Evolutionary conservation across 768 basidiomycete species (phyloP).

Genomic region (Boletus reticulatus): DNA sequence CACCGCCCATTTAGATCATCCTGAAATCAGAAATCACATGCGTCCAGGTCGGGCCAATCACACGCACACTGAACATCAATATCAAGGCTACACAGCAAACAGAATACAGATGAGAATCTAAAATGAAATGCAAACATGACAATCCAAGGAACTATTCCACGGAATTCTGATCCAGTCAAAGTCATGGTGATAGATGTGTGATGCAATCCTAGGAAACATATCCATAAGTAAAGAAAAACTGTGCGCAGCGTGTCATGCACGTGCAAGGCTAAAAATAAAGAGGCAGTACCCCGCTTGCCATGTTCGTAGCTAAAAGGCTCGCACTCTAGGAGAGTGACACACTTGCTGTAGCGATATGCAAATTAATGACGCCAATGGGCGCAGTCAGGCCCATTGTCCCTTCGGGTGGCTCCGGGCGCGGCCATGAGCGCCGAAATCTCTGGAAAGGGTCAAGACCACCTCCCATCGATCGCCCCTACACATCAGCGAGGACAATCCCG

Average conservation of each 20-base stretch:
- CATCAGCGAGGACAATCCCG: conserved; percentile 45
- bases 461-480: conserved; percentile 39
- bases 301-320: background rate
- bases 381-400: background rate
- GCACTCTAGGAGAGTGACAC: background rate
- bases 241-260: background rate
- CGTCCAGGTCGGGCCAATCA: no score
- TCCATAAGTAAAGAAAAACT: conserved; percentile 3
- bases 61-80: background rate
- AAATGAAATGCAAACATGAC: background rate
- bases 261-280: background rate
- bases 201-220: conserved; percentile 8
- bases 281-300: conserved; percentile 14
- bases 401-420: background rate
- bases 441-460: conserved; percentile 44
- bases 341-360: conserved; percentile 3
- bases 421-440: conserved; percentile 23
- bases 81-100: background rate
- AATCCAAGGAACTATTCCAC: background rate
- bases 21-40: no score
- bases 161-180: conserved; percentile 5
- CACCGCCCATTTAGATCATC: no score
- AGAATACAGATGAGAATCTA: conserved; percentile 1
- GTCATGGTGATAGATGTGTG: background rate
- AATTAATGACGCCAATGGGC: background rate